These are phyloP conservation scores for Podaxis carcinomalis DNA, from an alignment of 768 basidiomycete genomes.

Conservation along the genomic window DNA sequence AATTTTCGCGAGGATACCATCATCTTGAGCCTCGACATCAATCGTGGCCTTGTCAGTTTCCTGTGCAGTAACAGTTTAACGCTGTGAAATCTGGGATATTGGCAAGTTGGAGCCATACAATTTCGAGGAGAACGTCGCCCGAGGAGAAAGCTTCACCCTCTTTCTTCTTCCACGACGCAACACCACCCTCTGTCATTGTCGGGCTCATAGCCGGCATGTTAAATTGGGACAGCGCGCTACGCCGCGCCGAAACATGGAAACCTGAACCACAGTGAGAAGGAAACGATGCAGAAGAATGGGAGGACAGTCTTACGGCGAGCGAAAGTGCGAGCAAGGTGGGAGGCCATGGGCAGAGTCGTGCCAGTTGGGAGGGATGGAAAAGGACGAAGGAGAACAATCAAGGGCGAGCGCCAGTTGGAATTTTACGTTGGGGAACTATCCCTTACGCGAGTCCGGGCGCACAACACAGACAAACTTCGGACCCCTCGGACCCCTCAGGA, in stretches of 20 bases:
- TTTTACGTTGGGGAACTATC: slow-evolving; percentile 24
- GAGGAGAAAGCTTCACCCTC: slow-evolving; percentile 88
- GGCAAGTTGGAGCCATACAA: slow-evolving; percentile 48
- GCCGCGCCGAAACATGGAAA: slow-evolving; percentile 76
- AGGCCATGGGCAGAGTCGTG: slow-evolving; percentile 44
- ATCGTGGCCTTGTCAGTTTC: slow-evolving; percentile 99
- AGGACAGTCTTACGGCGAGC: slow-evolving; percentile 51
- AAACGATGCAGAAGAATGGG: background rate
- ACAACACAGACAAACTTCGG: slow-evolving; percentile 28
- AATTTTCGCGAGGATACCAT: slow-evolving; percentile 95
- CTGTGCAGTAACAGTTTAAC: slow-evolving; percentile 35
- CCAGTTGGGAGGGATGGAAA: slow-evolving; percentile 16
- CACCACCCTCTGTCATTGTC: slow-evolving; percentile 99
- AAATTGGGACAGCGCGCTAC: slow-evolving; percentile 81
- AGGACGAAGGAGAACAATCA: slow-evolving; percentile 12
- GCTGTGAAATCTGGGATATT: background rate
- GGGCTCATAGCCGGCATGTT: slow-evolving; percentile 99
- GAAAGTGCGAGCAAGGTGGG: slow-evolving; percentile 59
- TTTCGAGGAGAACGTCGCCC: slow-evolving; percentile 95
- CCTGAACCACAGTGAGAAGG: slow-evolving; percentile 38
- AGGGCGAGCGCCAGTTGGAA: slow-evolving; percentile 14
- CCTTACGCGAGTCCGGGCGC: slow-evolving; percentile 22
- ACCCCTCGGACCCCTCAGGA: slow-evolving; percentile 2
- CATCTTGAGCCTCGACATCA: slow-evolving; percentile 98
- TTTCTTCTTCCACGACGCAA: slow-evolving; percentile 95